A percentile compares a stretch with the other conserved stretches of the same genome.
Evolutionary conservation across 192 early-diverging fungal genomes (phyloP).

Genomic region (Glomus cerebriforme): DNA sequence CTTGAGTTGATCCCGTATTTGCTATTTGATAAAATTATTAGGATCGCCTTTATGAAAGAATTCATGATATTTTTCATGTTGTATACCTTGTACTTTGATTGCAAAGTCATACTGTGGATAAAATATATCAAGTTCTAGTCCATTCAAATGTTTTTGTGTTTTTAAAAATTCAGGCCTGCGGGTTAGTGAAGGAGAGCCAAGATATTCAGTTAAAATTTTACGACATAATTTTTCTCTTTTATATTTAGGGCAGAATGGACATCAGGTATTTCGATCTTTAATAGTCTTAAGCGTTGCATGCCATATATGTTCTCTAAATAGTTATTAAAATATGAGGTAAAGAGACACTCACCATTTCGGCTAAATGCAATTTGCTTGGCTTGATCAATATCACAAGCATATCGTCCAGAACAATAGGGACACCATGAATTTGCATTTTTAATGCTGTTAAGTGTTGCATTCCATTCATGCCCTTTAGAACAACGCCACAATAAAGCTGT

Average conservation of each 20-base stretch:
- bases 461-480: conserved; percentile 22
- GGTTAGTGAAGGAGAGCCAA: too few relatives aligned
- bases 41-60: too few relatives aligned
- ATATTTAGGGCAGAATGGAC: too few relatives aligned
- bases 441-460: conserved; percentile 26
- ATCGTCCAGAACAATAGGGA: conserved; percentile 15
- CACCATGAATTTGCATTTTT: conserved; percentile 22
- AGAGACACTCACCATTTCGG: conserved; percentile 18
- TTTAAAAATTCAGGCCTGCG: too few relatives aligned
- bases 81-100: too few relatives aligned
- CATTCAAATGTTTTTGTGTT: too few relatives aligned
- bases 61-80: too few relatives aligned
- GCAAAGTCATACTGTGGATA: too few relatives aligned
- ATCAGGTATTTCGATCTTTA: conserved; percentile 16
- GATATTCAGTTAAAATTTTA: too few relatives aligned
- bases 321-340: conserved; percentile 23
- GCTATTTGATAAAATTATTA: too few relatives aligned
- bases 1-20: too few relatives aligned
- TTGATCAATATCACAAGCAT: conserved; percentile 26
- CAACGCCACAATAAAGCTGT: conserved; percentile 26
- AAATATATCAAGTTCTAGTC: not conserved
- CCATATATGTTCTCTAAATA: conserved; percentile 10
- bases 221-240: too few relatives aligned
- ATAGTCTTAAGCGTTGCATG: conserved; percentile 7
- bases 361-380: conserved; percentile 19